Conservation (phyloP, 1,284 basidiomycete species). For the Austropuccinia psidii region DNA sequence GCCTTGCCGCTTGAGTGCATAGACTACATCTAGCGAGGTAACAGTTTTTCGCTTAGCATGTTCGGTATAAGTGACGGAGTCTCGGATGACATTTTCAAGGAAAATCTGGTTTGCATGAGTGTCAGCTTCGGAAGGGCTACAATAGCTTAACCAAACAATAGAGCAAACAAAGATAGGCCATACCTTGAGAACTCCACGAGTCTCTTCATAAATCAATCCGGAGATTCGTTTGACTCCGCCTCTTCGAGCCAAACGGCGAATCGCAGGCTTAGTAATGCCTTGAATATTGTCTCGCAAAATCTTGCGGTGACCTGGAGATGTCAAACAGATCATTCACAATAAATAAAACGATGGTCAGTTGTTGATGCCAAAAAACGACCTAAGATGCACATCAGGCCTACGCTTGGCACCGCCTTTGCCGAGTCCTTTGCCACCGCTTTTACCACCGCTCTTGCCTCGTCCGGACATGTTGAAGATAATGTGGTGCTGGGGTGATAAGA, state of each 20-base stretch:
- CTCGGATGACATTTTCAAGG: conserved; percentile 64
- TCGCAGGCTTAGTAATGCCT: conserved; percentile 78
- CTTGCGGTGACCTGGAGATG: conserved; percentile 34
- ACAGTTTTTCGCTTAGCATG: conserved; percentile 89
- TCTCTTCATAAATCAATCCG: conserved; percentile 86
- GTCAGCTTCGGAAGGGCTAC: not conserved
- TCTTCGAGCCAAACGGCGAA: conserved; percentile 86
- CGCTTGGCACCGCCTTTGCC: conserved; percentile 59
- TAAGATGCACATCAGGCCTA: not conserved
- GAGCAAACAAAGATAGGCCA: not conserved
- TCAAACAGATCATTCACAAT: not conserved
- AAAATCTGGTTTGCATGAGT: conserved; percentile 53
- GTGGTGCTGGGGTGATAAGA: not conserved
- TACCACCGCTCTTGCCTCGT: conserved; percentile 61
- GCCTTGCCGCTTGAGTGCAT: conserved; percentile 66
- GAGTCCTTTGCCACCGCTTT: too few relatives aligned
- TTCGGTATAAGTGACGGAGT: conserved; percentile 82
- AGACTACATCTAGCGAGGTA: conserved; percentile 80
- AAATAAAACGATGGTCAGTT: not conserved
- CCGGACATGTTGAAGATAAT: conserved; percentile 58
- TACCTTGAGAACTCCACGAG: conserved; percentile 66
- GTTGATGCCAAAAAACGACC: not conserved
- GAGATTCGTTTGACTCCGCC: conserved; percentile 94
- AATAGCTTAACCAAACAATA: not conserved
- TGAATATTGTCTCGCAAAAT: conserved; percentile 63